Evolutionary conservation across 306 rosid genomes (phyloP), one percentile per base, ranked within the genome.

Genomic region (Fagus sylvatica): DNA sequence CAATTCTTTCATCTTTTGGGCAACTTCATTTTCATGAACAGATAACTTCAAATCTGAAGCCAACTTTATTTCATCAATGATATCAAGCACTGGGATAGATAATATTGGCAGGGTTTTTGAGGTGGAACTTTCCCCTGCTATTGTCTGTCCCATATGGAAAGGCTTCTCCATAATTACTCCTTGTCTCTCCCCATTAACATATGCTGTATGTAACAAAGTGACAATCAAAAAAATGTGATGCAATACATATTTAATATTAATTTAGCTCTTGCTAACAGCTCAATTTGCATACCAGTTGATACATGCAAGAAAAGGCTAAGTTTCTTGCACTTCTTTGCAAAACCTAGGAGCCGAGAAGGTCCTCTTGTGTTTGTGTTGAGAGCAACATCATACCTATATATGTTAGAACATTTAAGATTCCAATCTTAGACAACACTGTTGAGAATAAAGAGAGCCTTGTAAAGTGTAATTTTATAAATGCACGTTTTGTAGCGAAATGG

Each of bases 1-100:
- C 71, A 89, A 37, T 40, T 84, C 87, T 78, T 81, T 89, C 89
- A 89, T 84, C 83, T 80, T 86, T 42, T 86, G 90, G 73, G 85
- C 40, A 15, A 54, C 19, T 42, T 72, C 74, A 76, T 62, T 65
- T 28, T 75, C 66, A 65, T 79, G 69, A 16, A 67, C n/a, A 74
- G 53, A 79, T 36, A 72, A 59, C 42, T 69, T 72, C n/a, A 79
- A 71, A 51, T 62, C 48, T 41, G 75, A 80, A 34, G 84, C 86
- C 70, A 86, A 64, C 33, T 80, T 65, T 5, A 89, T 75, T 71
- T 89, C 92, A 74, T 33, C 51, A 36, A 76, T 75, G 36, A 86
- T 76, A 36, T 86, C 83, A 2, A 82, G 36, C 10, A 22, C 16
- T 2, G 79, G 74, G 30, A 42, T 56, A n/a, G 37, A n/a, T n/a